Evolutionary conservation across 78 protist genomes (phyloP), one percentile per base, ranked within the genome.

Genomic region (Dictyostelium citrinum): DNA sequence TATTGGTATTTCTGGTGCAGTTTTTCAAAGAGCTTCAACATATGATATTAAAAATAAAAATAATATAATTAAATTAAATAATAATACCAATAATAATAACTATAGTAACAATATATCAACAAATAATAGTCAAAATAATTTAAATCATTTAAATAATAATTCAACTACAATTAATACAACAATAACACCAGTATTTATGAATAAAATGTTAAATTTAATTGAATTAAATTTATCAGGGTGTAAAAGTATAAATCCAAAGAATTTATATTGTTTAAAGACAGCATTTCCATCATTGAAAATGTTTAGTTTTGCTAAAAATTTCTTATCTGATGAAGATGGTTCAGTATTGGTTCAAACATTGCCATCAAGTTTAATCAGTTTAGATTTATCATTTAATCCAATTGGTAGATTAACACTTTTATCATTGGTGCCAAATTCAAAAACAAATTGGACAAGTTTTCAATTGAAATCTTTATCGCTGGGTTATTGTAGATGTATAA

Each of bases 251-350:
- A 37, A 8, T 43, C 11, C 43, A 20, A 67, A 24, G 43, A 82
- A 82, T 27, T 27, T 67, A 6, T 67, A 33, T 41, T 60, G 49
- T 70, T 33, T 70, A 27, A 70, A 70, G 24, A 70, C 41, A 5
- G 70, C 70, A 60, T 60, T 60, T 60, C 70, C 70, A 60, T 24
- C 29, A 60, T 60, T 60, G 9, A 60, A 60, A 49, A 81, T 33
- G 74, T 74, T 84, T 51, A 45, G 82, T 29, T 84, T 84, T 37
- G 74, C 46, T 22, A 84, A 84, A 72, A 55, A 10, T 35, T 84
- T 84, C 58, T 81, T 84, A 46, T 84, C 91, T 1, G 91, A 84
- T 61, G 91, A 84, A 74, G 91, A 84, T 20, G 81, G 82, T 51
- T 29, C 71, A 1, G 29, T 74, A 1, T 60, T 84, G 41, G 82